Evolutionary conservation across 352 stramenopile genomes (phyloP).

Genomic region (Hyaloperonospora brassicae): DNA sequence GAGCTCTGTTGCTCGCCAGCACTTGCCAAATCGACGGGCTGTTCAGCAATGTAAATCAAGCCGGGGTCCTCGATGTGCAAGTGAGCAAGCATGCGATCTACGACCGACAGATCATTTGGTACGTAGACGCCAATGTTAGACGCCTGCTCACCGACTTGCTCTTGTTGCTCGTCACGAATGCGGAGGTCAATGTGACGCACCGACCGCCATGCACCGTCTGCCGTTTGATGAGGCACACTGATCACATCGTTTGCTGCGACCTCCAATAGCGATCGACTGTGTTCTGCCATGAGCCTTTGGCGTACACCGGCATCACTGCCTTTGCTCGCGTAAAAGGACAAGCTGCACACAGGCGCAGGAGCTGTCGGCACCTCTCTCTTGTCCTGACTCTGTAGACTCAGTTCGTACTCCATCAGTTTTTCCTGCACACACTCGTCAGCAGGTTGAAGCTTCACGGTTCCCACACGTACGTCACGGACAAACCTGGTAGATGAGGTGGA

Average conservation of each 20-base stretch:
- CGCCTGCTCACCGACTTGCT: conserved; percentile 43
- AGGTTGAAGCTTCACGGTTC: not conserved
- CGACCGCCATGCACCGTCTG: conserved; percentile 46
- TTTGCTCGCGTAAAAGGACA: conserved; percentile 39
- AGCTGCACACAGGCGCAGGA: conserved; percentile 37
- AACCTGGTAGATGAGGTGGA: conserved; percentile 81
- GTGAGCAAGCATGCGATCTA: conserved; percentile 44
- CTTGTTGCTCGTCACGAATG: conserved; percentile 39
- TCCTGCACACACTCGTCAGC: conserved; percentile 33
- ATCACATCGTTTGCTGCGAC: conserved; percentile 54
- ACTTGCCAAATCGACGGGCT: conserved; percentile 4
- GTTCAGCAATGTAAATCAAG: conserved; percentile 37
- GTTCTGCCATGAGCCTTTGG: conserved; percentile 25
- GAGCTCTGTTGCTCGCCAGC: conserved; percentile 9
- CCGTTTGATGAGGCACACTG: conserved; percentile 40
- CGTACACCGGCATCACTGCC: conserved; percentile 28
- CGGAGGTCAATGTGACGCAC: conserved; percentile 65
- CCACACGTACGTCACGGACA: conserved; percentile 4
- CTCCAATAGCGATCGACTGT: conserved; percentile 37
- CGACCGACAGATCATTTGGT: conserved; percentile 41
- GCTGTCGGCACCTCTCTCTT: conserved; percentile 16
- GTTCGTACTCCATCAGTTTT: conserved; percentile 77
- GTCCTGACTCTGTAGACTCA: conserved; percentile 36
- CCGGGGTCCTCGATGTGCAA: conserved; percentile 44
- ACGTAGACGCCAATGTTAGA: conserved; percentile 79